Evolutionary conservation across 1,139 yeast genomes (phyloP).

Genomic region (Yamadazyma oceani): DNA sequence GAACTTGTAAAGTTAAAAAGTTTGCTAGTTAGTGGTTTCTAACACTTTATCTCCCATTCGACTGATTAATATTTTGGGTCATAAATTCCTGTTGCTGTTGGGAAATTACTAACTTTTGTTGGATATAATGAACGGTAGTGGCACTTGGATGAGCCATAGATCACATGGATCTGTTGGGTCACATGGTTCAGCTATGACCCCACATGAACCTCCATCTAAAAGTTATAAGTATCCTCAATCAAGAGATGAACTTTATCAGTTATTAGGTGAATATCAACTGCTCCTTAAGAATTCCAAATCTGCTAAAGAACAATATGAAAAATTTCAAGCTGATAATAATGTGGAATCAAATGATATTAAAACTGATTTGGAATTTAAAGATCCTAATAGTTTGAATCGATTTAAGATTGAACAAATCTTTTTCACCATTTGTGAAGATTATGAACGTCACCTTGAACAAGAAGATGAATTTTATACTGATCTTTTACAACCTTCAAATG

Average conservation of each 20-base stretch:
- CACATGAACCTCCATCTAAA: constrained; percentile 3
- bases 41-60: no score
- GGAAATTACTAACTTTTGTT: no score
- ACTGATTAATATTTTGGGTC: no score
- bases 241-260: constrained; percentile 30
- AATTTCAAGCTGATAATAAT: constrained; percentile 2
- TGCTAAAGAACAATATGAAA: constrained; percentile 3
- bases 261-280: constrained; percentile 34
- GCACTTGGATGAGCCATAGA: no score
- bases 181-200: no score
- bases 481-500: constrained; percentile 11
- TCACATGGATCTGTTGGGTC: no score
- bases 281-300: constrained; percentile 17
- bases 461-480: constrained; percentile 25
- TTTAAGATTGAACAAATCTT: constrained; percentile 33
- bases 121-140: constrained; percentile 6
- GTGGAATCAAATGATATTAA: constrained; percentile 7
- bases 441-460: constrained; percentile 26
- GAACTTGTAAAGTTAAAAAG: background rate
- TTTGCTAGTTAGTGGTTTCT: no score
- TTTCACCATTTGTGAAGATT: constrained; percentile 29
- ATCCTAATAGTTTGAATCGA: constrained; percentile 24
- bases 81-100: no score
- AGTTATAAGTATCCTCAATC: constrained; percentile 18
- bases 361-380: constrained; percentile 12